Percentiles rank a stretch among this genome's conserved stretches.
Conservation (phyloP, 164 flowering plant species). For the Macadamia integrifolia region DNA sequence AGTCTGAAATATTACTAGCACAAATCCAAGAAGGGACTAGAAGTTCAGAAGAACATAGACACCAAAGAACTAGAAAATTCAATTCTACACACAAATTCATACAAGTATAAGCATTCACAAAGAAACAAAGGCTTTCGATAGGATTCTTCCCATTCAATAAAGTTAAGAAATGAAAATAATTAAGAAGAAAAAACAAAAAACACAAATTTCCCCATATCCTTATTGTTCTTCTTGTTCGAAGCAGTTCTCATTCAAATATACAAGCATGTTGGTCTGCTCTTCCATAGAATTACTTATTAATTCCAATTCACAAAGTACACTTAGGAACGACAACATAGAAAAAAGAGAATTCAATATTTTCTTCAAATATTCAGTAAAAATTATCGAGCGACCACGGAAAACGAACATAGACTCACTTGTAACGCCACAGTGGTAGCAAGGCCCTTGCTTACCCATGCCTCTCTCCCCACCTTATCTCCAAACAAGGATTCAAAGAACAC, state of each 20-base stretch:
- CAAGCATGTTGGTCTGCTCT: conserved; percentile 9
- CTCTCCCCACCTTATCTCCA: conserved; percentile 20
- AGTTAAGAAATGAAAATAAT: neutral
- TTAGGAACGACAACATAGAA: conserved; percentile 10
- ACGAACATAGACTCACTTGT: conserved; percentile 73
- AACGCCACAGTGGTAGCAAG: conserved; percentile 98
- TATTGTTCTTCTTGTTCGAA: conserved; percentile 7
- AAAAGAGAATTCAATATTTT: conserved; percentile 12
- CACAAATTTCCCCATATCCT: neutral
- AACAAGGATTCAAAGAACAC: conserved; percentile 4
- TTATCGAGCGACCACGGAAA: conserved; percentile 19
- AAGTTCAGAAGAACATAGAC: neutral
- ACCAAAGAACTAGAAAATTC: neutral
- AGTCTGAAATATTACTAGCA: neutral
- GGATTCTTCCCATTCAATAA: neutral
- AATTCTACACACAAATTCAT: neutral
- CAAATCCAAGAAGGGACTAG: neutral
- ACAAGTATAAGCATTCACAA: neutral
- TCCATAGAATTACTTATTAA: conserved; percentile 2
- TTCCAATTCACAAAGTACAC: neutral
- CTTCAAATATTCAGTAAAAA: neutral
- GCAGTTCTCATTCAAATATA: conserved; percentile 6
- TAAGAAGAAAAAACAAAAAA: conserved; percentile 3
- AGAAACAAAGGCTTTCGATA: neutral
- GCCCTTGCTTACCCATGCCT: conserved; percentile 91